phyloP scores from a whole-genome alignment of 176 grass and related monocot species.

The Phoenix dactylifera region DNA sequence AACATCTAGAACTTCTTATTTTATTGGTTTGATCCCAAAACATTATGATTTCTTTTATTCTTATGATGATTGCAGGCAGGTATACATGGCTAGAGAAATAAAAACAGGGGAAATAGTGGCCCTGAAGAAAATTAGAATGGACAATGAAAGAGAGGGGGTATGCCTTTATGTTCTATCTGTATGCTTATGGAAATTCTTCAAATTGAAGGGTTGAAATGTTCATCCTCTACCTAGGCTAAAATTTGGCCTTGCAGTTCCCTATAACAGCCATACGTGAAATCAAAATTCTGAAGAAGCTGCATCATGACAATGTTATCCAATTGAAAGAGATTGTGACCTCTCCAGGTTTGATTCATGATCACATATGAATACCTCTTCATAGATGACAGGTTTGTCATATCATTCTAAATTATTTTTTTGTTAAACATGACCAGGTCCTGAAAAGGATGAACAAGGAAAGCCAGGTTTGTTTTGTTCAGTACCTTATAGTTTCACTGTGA shows the following conservation, averaged over 20 bases:
- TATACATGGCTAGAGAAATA: constrained; percentile 87
- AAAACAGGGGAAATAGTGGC: constrained; percentile 76
- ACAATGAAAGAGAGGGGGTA: constrained; percentile 92
- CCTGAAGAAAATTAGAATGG: constrained; percentile 93
- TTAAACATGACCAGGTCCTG: constrained; percentile 34
- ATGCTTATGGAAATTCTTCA: not conserved
- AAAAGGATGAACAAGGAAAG: constrained; percentile 86
- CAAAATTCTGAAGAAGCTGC: constrained; percentile 89
- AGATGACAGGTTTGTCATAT: no score
- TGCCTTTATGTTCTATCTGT: constrained; percentile 10
- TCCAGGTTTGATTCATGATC: constrained; percentile 33
- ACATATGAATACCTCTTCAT: no score
- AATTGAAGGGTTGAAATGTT: not conserved
- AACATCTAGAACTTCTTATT: no score
- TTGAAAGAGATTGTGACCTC: constrained; percentile 95
- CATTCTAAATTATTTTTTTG: no score
- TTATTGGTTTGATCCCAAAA: no score
- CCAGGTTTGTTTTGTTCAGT: constrained; percentile 35
- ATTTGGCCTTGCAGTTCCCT: constrained; percentile 48
- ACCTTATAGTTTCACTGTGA: no score
- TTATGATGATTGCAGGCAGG: constrained; percentile 38
- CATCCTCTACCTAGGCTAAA: not conserved
- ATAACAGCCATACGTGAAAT: constrained; percentile 92
- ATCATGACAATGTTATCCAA: constrained; percentile 85
- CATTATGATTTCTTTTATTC: no score